Evolutionary conservation across 805 yeast species (phyloP).

Genomic region (Yamadazyma olivae): DNA sequence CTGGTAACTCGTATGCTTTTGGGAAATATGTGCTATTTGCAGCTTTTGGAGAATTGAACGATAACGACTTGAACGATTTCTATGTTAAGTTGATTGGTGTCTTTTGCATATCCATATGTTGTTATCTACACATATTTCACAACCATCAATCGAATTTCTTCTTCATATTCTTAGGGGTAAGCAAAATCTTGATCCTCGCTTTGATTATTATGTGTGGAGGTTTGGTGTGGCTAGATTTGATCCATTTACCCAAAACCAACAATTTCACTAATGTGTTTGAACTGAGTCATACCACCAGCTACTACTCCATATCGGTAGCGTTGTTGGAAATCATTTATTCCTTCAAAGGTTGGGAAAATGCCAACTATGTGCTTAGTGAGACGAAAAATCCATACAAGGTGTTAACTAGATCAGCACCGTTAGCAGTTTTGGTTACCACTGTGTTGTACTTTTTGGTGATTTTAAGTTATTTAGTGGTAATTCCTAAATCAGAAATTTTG

Average conservation of each 20-base stretch:
- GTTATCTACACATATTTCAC: constrained; percentile 44
- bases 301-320: constrained; percentile 54
- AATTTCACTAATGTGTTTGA: constrained; percentile 36
- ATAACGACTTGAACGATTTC: constrained; percentile 21
- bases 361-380: constrained; percentile 60
- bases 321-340: constrained; percentile 59
- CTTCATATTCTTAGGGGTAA: constrained; percentile 52
- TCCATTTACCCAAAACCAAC: constrained; percentile 17
- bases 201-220: constrained; percentile 49
- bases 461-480: constrained; percentile 54
- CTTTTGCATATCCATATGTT: constrained; percentile 43
- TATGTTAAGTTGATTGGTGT: constrained; percentile 49
- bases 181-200: constrained; percentile 49
- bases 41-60: constrained; percentile 21
- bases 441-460: constrained; percentile 54
- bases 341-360: constrained; percentile 71
- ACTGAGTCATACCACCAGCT: constrained; percentile 22
- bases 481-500: constrained; percentile 44
- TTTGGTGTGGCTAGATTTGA: constrained; percentile 32
- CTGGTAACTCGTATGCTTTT: constrained; percentile 64
- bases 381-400: constrained; percentile 55
- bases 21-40: constrained; percentile 54
- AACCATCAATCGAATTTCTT: constrained; percentile 50
- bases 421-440: constrained; percentile 53
- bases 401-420: constrained; percentile 57